These are phyloP conservation scores for Grigorovia jiainica DNA, from an alignment of 805 yeast species.

Conservation along the genomic window DNA sequence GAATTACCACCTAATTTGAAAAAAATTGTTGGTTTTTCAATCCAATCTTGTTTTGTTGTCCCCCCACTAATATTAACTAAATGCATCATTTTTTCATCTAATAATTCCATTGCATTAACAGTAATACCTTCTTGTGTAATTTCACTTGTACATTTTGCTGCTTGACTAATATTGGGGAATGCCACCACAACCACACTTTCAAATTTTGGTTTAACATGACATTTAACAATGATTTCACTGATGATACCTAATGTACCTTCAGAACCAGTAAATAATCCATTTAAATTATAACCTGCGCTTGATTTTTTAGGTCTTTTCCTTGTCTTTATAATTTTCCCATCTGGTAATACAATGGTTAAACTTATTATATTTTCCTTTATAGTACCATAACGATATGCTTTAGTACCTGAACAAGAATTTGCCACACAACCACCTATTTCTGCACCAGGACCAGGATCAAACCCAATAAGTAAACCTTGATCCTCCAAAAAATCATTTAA, in stretches of 20 bases:
- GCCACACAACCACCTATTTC: slow-evolving; percentile 71
- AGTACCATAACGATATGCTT: slow-evolving; percentile 71
- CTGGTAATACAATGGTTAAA: slow-evolving; percentile 68
- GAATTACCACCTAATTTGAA: slow-evolving; percentile 54
- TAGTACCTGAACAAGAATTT: slow-evolving; percentile 73
- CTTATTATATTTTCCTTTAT: slow-evolving; percentile 65
- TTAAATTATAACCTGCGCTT: slow-evolving; percentile 71
- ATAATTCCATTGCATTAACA: slow-evolving; percentile 65
- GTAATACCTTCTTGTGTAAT: slow-evolving; percentile 53
- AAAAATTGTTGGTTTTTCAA: slow-evolving; percentile 51
- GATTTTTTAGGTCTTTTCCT: slow-evolving; percentile 69
- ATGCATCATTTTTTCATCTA: slow-evolving; percentile 65
- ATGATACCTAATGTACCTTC: slow-evolving; percentile 77
- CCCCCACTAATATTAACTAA: slow-evolving; percentile 51
- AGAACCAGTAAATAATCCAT: slow-evolving; percentile 64
- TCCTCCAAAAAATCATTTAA: slow-evolving; percentile 43
- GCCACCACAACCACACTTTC: slow-evolving; percentile 64
- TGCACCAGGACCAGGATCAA: slow-evolving; percentile 77
- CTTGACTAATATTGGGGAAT: slow-evolving; percentile 59
- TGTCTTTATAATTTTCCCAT: slow-evolving; percentile 70
- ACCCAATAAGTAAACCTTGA: slow-evolving; percentile 54
- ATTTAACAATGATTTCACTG: slow-evolving; percentile 65
- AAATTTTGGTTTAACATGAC: slow-evolving; percentile 53
- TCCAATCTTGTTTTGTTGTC: slow-evolving; percentile 41
- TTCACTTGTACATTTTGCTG: slow-evolving; percentile 58